A percentile compares a stretch with the other conserved stretches of the same genome.
These are phyloP conservation scores for Bruguiera gymnorhiza DNA, from an alignment of 345 rosid species.

Conservation along the genomic window DNA sequence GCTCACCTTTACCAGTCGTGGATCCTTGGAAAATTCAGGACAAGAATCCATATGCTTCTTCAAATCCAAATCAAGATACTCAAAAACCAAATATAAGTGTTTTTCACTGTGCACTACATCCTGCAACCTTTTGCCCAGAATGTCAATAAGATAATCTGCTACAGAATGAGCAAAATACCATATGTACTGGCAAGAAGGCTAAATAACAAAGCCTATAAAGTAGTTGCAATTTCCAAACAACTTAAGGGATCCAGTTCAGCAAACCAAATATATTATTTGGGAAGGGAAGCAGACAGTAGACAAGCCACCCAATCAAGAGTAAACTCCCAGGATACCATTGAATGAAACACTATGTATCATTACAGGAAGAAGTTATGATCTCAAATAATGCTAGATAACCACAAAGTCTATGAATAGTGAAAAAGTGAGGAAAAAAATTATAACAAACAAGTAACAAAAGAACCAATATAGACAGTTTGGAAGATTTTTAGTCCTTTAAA, in stretches of 20 bases:
- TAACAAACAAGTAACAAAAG: too few species aligned
- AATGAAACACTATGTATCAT: not conserved
- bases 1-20: constrained; percentile 76
- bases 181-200: too few species aligned
- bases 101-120: constrained; percentile 96
- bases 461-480: too few species aligned
- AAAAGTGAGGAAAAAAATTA: too few species aligned
- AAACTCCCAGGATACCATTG: too few species aligned
- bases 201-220: not conserved
- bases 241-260: not conserved
- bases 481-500: too few species aligned
- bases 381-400: constrained; percentile 34
- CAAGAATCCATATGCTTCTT: constrained; percentile 96
- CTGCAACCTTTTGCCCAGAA: constrained; percentile 61
- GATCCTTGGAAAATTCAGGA: constrained; percentile 87
- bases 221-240: not conserved
- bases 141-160: not conserved
- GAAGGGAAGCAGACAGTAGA: not conserved
- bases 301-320: too few species aligned
- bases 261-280: not conserved
- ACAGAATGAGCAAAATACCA: not conserved
- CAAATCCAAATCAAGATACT: constrained; percentile 94
- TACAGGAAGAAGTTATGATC: constrained; percentile 5
- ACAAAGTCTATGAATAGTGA: too few species aligned
- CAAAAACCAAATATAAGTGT: constrained; percentile 89